Base-by-base conservation (phyloP, 257 asterid genomes). In the Gynochthodes officinalis region DNA sequence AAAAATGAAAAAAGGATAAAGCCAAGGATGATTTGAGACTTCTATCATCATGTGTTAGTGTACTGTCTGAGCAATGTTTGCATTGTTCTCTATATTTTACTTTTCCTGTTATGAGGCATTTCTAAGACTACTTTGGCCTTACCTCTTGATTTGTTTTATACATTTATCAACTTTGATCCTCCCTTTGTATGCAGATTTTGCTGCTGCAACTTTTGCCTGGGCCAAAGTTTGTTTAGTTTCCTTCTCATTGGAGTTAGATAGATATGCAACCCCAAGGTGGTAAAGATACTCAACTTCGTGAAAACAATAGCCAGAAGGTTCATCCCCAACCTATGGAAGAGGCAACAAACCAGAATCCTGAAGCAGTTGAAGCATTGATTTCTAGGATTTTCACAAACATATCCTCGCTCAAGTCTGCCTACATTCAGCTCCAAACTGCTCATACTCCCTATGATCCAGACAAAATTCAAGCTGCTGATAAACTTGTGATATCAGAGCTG, bases 291-390 rank as follows among this genome's bases (percentile, higher is more conserved):
- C 98, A 90, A 84, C 92, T 86, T 79, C 99, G 97, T 77, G 99
- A 94, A 75, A 90, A 83, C 89, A 87, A 91, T 86, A 88, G 85
- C 90, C 98, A 92, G 72, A 95, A 92, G 89, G 97, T 95, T 82
- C 97, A 95, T 75, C 99, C 99, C 70, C 98, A 95, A 75, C 99
- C 99, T 52, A 95, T 95, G 99, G 99, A 89, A 78, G 97, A 95
- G 76, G 86, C 96, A 62, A 73, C 79, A 40, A 90, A 85, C 79
- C 98, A 92, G 77, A 89, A 81, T 72, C 98, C 97, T 16, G 97
- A 95, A 82, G 96, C 99, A 68, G 81, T 95, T 82, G 98, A 92
- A 81, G 89, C 89, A 67, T 75, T 95, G n/a, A 89, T 95, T 18
- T 84, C 97, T 28, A 87, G 87, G 79, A 92, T 92, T 70, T 95